Percentiles rank a stretch among this genome's conserved stretches.
Conservation (phyloP, 805 yeast genomes). For the Ogataea haglerorum region DNA sequence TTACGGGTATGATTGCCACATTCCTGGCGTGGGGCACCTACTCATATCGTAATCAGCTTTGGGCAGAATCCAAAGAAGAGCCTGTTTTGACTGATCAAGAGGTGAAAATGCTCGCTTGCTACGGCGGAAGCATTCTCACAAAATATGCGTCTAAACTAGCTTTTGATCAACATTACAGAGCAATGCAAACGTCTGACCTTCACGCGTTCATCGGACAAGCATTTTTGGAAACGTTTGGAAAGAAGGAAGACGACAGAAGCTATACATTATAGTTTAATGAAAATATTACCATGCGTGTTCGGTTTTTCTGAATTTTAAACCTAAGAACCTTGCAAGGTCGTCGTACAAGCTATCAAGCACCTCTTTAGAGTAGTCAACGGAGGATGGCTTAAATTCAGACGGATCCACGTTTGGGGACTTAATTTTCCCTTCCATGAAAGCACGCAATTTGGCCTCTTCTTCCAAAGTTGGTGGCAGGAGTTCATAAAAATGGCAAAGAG, state of each 20-base stretch:
- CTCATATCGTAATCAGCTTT: conserved; percentile 52
- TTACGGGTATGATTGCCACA: conserved; percentile 83
- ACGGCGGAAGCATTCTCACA: conserved; percentile 67
- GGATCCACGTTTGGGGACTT: conserved; percentile 36
- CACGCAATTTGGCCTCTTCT: conserved; percentile 50
- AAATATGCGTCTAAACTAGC: conserved; percentile 65
- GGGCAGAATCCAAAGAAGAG: conserved; percentile 46
- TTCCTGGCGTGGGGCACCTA: conserved; percentile 76
- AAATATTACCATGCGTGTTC: conserved; percentile 44
- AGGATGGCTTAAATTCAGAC: conserved; percentile 25
- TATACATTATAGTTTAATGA: not conserved
- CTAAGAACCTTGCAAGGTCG: conserved; percentile 66
- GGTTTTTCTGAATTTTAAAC: conserved; percentile 51
- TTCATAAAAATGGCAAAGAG: conserved; percentile 71
- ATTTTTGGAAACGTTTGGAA: conserved; percentile 35
- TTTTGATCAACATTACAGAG: conserved; percentile 59
- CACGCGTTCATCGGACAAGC: conserved; percentile 66
- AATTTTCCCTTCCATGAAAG: conserved; percentile 49
- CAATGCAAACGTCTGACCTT: conserved; percentile 83
- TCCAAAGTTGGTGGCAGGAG: conserved; percentile 61
- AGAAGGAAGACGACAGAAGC: conserved; percentile 4
- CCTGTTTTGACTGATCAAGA: conserved; percentile 32
- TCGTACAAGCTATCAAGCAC: conserved; percentile 55
- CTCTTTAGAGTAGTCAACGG: conserved; percentile 40
- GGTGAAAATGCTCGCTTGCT: conserved; percentile 52